These are phyloP conservation scores for Thermomyces lanuginosus DNA, from an alignment of 2,329 filamentous ascomycete genomes.

Conservation along the genomic window DNA sequence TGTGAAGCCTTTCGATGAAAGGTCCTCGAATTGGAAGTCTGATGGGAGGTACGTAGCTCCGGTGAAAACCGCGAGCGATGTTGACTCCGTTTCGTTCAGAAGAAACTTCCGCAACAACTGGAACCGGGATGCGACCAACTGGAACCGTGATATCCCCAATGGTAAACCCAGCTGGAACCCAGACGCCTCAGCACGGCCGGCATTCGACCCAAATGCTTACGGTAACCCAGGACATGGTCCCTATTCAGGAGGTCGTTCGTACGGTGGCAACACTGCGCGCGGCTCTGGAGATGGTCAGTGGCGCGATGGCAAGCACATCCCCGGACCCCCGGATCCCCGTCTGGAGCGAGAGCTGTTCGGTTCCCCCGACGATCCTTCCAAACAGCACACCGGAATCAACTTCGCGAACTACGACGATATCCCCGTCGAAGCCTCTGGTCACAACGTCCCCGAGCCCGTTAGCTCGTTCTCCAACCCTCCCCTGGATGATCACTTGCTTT, in stretches of 20 bases:
- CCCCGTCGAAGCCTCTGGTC: conserved; percentile 88
- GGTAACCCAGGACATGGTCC: conserved; percentile 41
- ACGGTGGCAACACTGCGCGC: conserved; percentile 40
- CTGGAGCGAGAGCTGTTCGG: conserved; percentile 94
- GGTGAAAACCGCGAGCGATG: no score
- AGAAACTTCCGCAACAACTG: conserved; percentile 42
- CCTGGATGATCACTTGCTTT: conserved; percentile 80
- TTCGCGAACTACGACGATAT: conserved; percentile 99
- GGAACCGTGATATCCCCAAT: conserved; percentile 31
- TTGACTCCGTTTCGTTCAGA: no score
- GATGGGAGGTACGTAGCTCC: no score
- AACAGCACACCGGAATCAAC: conserved; percentile 98
- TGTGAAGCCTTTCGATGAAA: no score
- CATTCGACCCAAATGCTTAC: conserved; percentile 46
- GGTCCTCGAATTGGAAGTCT: no score
- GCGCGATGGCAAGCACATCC: conserved; percentile 91
- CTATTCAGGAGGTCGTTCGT: conserved; percentile 15
- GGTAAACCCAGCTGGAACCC: conserved; percentile 24
- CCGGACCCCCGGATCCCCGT: conserved; percentile 74
- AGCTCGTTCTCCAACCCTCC: conserved; percentile 84
- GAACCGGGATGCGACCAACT: conserved; percentile 41
- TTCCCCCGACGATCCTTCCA: conserved; percentile 72
- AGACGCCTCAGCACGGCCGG: conserved; percentile 23
- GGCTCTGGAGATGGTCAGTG: conserved; percentile 92
- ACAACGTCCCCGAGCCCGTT: conserved; percentile 83